phyloP scores from a whole-genome alignment of 2,329 filamentous ascomycete species.

The Hypomyces perniciosus region DNA sequence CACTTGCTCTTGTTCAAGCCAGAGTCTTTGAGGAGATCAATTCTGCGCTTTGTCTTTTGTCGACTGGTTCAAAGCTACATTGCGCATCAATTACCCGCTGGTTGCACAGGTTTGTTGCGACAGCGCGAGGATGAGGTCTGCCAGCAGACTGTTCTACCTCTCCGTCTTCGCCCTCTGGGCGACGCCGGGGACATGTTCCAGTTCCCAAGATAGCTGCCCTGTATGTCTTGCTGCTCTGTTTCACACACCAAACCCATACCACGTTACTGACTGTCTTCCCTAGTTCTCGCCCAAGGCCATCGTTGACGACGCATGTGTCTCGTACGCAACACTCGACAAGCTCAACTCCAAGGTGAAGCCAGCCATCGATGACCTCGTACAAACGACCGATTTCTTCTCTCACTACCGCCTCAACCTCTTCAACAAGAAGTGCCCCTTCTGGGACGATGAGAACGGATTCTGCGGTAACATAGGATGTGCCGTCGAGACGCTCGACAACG shows the following conservation, averaged over 20 bases:
- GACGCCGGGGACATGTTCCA: slow-evolving; percentile 39
- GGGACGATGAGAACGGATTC: slow-evolving; percentile 87
- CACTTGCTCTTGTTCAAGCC: not conserved
- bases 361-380: slow-evolving; percentile 72
- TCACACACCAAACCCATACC: not conserved
- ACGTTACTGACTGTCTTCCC: slow-evolving; percentile 31
- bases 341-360: slow-evolving; percentile 75
- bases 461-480: slow-evolving; percentile 97
- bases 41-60: no score
- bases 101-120: not conserved
- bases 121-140: slow-evolving; percentile 41
- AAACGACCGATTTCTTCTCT: slow-evolving; percentile 93
- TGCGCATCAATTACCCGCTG: not conserved
- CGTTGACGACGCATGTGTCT: slow-evolving; percentile 90
- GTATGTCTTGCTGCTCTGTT: slow-evolving; percentile 33
- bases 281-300: slow-evolving; percentile 86
- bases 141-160: slow-evolving; percentile 50
- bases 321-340: slow-evolving; percentile 81
- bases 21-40: no score
- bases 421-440: slow-evolving; percentile 92
- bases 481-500: slow-evolving; percentile 89
- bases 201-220: slow-evolving; percentile 44
- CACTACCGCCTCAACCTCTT: slow-evolving; percentile 95
- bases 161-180: slow-evolving; percentile 52
- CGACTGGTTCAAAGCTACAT: not conserved